phyloP scores from a whole-genome alignment of 2,329 filamentous ascomycete genomes.

The Alternaria consortialis region DNA sequence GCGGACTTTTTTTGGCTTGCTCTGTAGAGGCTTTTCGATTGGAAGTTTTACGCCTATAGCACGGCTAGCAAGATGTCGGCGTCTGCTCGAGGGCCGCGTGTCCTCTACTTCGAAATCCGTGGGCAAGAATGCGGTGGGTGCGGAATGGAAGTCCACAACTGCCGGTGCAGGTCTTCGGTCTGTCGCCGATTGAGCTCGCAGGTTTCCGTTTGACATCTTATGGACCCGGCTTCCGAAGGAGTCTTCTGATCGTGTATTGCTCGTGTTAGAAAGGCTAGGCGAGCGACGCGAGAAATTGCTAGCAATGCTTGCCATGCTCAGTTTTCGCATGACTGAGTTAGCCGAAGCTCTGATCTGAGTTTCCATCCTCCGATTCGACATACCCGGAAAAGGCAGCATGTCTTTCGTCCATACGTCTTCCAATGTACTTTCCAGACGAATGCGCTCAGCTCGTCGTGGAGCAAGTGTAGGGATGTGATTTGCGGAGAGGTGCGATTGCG shows the following conservation, averaged over 20 bases:
- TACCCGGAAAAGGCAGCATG: constrained; percentile 81
- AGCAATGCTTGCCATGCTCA: constrained; percentile 82
- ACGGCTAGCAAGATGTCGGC: constrained; percentile 40
- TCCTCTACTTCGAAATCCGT: constrained; percentile 58
- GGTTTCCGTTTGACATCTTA: constrained; percentile 38
- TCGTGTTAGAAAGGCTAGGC: constrained; percentile 62
- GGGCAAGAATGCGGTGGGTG: constrained; percentile 58
- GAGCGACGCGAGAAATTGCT: constrained; percentile 79
- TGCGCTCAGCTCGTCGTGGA: constrained; percentile 77
- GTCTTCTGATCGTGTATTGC: constrained; percentile 49
- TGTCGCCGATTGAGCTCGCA: constrained; percentile 33
- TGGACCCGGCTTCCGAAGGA: constrained; percentile 41
- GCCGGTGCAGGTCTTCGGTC: constrained; percentile 42
- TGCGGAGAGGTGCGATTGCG: constrained; percentile 79
- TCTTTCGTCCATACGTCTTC: constrained; percentile 87
- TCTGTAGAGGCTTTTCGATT: constrained; percentile 32
- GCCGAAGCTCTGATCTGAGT: constrained; percentile 80
- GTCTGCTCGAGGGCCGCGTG: constrained; percentile 33
- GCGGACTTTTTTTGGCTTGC: constrained; percentile 39
- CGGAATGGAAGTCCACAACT: constrained; percentile 58
- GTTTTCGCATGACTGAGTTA: constrained; percentile 85
- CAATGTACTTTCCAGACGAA: constrained; percentile 77
- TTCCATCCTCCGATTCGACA: constrained; percentile 73
- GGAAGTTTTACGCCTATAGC: constrained; percentile 32
- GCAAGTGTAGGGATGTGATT: constrained; percentile 74